phyloP scores from a whole-genome alignment of 257 asterid genomes.

The Ocimum tenuiflorum region DNA sequence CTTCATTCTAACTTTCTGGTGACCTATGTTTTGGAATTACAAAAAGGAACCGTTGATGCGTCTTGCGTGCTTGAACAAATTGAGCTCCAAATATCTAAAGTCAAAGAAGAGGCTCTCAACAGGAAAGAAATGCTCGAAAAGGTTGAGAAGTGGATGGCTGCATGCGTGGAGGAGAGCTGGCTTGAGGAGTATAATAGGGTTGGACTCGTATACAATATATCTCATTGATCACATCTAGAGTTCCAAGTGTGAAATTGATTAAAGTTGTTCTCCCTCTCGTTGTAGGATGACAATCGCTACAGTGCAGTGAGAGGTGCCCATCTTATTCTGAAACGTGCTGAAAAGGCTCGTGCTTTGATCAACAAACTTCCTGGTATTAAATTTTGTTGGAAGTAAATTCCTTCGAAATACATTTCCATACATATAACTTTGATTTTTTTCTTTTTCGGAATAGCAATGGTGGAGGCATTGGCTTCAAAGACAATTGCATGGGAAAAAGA shows the following conservation, averaged over 20 bases:
- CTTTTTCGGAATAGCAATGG: constrained; percentile 57
- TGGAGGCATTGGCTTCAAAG: constrained; percentile 77
- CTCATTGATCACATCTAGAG: constrained; percentile 7
- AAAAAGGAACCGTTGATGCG: constrained; percentile 77
- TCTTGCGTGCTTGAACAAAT: constrained; percentile 78
- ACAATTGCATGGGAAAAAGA: constrained; percentile 81
- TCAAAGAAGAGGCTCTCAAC: constrained; percentile 80
- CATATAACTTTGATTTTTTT: not conserved
- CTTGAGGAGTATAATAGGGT: constrained; percentile 98
- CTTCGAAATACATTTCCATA: not conserved
- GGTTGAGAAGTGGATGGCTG: constrained; percentile 95
- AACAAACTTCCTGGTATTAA: constrained; percentile 82
- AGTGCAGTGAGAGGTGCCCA: constrained; percentile 98
- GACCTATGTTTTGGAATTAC: not conserved
- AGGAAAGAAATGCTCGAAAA: constrained; percentile 92
- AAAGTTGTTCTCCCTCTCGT: not conserved
- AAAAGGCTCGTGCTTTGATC: constrained; percentile 87
- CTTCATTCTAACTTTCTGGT: constrained; percentile 11
- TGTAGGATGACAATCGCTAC: constrained; percentile 89
- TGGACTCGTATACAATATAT: constrained; percentile 16
- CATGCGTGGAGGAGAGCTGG: constrained; percentile 98
- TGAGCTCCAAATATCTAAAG: constrained; percentile 78
- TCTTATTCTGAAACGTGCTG: constrained; percentile 89
- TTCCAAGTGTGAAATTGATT: constrained; percentile 9
- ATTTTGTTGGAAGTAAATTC: not conserved